These are phyloP conservation scores for Lactarius sp. DNA, from an alignment of 768 basidiomycete genomes.

Conservation along the genomic window DNA sequence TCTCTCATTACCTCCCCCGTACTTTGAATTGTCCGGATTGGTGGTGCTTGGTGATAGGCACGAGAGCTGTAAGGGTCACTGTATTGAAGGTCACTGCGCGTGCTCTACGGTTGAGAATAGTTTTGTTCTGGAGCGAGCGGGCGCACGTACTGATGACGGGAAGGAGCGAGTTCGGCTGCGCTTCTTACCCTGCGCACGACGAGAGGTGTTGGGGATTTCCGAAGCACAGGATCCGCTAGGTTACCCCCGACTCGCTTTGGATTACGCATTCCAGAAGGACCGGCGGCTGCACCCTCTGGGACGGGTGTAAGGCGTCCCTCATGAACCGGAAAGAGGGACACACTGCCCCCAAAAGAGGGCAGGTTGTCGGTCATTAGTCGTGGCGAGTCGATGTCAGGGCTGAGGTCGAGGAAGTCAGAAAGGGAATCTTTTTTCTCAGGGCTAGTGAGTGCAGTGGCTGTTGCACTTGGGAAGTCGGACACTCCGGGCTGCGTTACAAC, in stretches of 20 bases:
- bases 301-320: background rate
- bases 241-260: background rate
- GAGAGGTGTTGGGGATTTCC: background rate
- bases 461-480: background rate
- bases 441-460: background rate
- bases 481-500: background rate
- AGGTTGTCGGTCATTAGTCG: background rate
- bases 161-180: constrained; percentile 9
- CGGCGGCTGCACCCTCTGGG: background rate
- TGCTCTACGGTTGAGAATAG: background rate
- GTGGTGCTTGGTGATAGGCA: background rate
- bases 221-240: background rate
- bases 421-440: constrained; percentile 16
- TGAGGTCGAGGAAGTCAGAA: constrained; percentile 25
- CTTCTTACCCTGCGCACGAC: constrained; percentile 20
- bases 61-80: background rate
- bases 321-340: background rate
- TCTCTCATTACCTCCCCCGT: background rate
- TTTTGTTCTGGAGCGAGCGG: background rate
- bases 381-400: constrained; percentile 2
- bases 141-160: background rate
- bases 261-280: background rate
- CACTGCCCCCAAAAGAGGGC: background rate
- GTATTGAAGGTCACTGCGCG: background rate
- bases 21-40: background rate